These are phyloP conservation scores for Escallonia herrerae DNA, from an alignment of 129 eudicot species.

Conservation along the genomic window DNA sequence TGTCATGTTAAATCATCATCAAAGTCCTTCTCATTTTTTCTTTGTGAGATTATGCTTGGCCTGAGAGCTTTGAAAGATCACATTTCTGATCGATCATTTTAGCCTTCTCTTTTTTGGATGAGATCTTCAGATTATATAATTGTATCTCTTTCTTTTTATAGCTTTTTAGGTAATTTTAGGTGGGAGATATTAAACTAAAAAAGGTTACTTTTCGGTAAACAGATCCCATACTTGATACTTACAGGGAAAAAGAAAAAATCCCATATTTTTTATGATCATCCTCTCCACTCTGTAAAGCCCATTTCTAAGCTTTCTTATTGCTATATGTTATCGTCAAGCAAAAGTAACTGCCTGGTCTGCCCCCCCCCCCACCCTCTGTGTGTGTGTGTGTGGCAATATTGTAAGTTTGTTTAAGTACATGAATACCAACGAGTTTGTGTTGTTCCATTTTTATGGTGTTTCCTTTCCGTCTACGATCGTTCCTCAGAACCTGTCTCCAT, in stretches of 20 bases:
- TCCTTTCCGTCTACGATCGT: conserved; percentile 23
- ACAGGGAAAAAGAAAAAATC: conserved; percentile 16
- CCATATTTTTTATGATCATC: conserved; percentile 17
- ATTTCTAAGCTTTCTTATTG: conserved; percentile 15
- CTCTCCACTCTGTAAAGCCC: conserved; percentile 25
- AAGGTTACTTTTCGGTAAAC: background rate
- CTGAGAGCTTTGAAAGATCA: background rate
- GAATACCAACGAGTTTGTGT: too few species aligned
- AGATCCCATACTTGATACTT: conserved; percentile 17
- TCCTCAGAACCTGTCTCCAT: conserved; percentile 54
- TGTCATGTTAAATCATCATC: background rate
- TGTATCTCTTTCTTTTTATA: conserved; percentile 2
- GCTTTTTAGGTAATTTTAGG: background rate
- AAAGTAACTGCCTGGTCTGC: conserved; percentile 28
- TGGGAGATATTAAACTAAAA: conserved; percentile 4
- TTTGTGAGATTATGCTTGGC: background rate
- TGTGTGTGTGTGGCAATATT: too few species aligned
- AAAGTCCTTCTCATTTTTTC: background rate
- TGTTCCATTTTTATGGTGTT: background rate
- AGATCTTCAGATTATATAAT: background rate
- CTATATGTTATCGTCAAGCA: conserved; percentile 20
- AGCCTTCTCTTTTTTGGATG: background rate
- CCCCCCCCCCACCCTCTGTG: conserved; percentile 6
- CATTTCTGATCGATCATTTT: background rate
- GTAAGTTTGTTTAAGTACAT: too few species aligned